phyloP scores from a whole-genome alignment of 306 rosid genomes.

The Begonia peltatifolia region DNA sequence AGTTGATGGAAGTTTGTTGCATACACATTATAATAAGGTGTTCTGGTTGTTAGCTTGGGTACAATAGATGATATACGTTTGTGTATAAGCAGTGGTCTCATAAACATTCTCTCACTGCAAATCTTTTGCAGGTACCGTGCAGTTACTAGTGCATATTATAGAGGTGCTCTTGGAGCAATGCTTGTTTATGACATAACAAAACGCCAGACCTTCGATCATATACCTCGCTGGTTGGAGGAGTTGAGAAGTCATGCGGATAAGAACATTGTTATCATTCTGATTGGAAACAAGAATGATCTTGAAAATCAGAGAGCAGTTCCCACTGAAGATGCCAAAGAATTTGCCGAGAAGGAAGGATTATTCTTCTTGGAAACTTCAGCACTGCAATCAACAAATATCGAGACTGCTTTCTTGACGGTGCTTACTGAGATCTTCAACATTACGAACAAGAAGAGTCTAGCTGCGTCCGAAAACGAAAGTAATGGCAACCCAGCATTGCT shows the following conservation, averaged over 20 bases:
- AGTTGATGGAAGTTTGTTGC: no score
- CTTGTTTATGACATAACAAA: slow-evolving; percentile 81
- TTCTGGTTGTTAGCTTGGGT: no score
- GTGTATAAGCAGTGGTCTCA: not conserved
- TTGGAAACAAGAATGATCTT: slow-evolving; percentile 83
- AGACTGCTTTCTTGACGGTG: slow-evolving; percentile 68
- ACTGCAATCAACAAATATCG: slow-evolving; percentile 74
- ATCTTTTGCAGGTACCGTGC: slow-evolving; percentile 65
- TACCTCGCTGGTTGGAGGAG: slow-evolving; percentile 96
- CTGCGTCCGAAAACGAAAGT: slow-evolving; percentile 55
- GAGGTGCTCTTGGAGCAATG: slow-evolving; percentile 99
- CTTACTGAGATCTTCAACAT: slow-evolving; percentile 83
- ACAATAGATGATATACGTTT: not conserved
- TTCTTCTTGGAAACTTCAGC: slow-evolving; percentile 95
- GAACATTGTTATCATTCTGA: slow-evolving; percentile 81
- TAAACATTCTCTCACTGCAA: slow-evolving; percentile 2
- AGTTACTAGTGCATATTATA: slow-evolving; percentile 91
- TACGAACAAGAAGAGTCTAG: slow-evolving; percentile 56
- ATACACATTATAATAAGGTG: no score
- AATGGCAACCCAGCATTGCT: slow-evolving; percentile 57
- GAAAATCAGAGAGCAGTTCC: slow-evolving; percentile 76
- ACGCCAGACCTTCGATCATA: slow-evolving; percentile 83
- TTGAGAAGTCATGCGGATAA: slow-evolving; percentile 88
- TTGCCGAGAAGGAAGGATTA: slow-evolving; percentile 86
- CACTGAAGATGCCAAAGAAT: slow-evolving; percentile 79